Evolutionary conservation across 176 grass and related monocot species (phyloP).

Genomic region (Metroxylon sagu): DNA sequence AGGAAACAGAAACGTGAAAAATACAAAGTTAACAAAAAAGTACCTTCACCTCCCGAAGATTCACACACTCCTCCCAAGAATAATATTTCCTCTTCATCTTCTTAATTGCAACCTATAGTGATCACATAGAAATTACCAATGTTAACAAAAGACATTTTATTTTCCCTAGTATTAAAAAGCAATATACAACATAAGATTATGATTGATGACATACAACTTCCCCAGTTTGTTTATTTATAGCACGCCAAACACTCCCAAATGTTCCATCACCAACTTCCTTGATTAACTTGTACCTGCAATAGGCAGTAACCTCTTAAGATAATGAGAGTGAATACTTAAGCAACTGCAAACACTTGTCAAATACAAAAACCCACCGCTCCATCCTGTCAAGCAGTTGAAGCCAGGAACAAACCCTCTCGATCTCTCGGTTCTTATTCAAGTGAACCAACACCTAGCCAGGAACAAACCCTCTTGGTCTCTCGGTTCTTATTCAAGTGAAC

Average conservation of each 20-base stretch:
- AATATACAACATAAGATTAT: not conserved
- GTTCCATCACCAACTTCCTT: slow-evolving; percentile 99
- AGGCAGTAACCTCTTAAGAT: not conserved
- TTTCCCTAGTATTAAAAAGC: too few relatives aligned
- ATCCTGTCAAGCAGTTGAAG: slow-evolving; percentile 23
- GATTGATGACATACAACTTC: slow-evolving; percentile 83
- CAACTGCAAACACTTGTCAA: not conserved
- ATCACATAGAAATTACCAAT: too few relatives aligned
- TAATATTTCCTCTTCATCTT: slow-evolving; percentile 99
- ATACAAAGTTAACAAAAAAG: too few relatives aligned
- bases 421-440: slow-evolving; percentile 13
- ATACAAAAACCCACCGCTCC: slow-evolving; percentile 41
- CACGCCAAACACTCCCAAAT: slow-evolving; percentile 97
- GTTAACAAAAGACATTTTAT: too few relatives aligned
- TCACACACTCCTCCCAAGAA: slow-evolving; percentile 96
- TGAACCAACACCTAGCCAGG: slow-evolving; percentile 1
- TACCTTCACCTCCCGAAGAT: slow-evolving; percentile 97
- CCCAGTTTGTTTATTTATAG: slow-evolving; percentile 92
- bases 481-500: slow-evolving; percentile 9
- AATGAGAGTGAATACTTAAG: too few relatives aligned
- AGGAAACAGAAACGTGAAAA: too few relatives aligned
- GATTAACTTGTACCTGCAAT: slow-evolving; percentile 87
- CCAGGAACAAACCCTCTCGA: slow-evolving; percentile 8
- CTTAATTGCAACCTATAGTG: slow-evolving; percentile 85
- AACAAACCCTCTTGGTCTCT: slow-evolving; percentile 15